A percentile compares a stretch with the other conserved stretches of the same genome.
These are phyloP conservation scores for Globisporangium paroecandrum DNA, from an alignment of 352 stramenopile species.

Conservation along the genomic window DNA sequence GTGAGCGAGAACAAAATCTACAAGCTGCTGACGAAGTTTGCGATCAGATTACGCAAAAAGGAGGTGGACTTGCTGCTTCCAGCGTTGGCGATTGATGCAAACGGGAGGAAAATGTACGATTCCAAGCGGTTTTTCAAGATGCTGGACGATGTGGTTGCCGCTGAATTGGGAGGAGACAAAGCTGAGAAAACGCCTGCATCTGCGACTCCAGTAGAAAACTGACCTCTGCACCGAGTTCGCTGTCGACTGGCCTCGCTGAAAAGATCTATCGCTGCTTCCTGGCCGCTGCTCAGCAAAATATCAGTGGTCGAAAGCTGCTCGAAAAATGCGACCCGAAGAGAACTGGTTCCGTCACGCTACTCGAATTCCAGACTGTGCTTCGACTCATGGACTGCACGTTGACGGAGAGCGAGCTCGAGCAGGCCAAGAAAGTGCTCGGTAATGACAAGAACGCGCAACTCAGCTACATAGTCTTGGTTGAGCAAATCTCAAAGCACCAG, in stretches of 20 bases:
- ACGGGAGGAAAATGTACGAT: slow-evolving; percentile 33
- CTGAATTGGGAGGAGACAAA: slow-evolving; percentile 18
- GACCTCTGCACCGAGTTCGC: neutral
- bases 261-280: slow-evolving; percentile 73
- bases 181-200: slow-evolving; percentile 13
- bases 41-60: slow-evolving; percentile 43
- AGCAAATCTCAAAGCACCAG: slow-evolving; percentile 41
- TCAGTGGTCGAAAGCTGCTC: slow-evolving; percentile 66
- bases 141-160: slow-evolving; percentile 30
- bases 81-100: slow-evolving; percentile 29
- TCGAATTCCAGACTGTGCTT: slow-evolving; percentile 78
- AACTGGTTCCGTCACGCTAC: slow-evolving; percentile 48
- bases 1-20: slow-evolving; percentile 61
- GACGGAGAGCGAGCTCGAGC: slow-evolving; percentile 40
- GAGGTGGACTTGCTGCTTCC: slow-evolving; percentile 46
- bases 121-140: slow-evolving; percentile 18
- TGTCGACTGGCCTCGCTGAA: slow-evolving; percentile 35
- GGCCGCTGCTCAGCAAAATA: slow-evolving; percentile 61
- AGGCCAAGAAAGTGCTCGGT: slow-evolving; percentile 49
- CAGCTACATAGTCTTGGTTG: slow-evolving; percentile 46
- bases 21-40: slow-evolving; percentile 46
- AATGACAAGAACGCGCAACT: slow-evolving; percentile 38
- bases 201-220: neutral
- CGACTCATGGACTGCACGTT: slow-evolving; percentile 70
- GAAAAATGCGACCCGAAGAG: slow-evolving; percentile 65